Evolutionary conservation across 73 alveolate species (phyloP), one percentile per base, ranked within the genome.

Genomic region (Symbiodinium pilosum): DNA sequence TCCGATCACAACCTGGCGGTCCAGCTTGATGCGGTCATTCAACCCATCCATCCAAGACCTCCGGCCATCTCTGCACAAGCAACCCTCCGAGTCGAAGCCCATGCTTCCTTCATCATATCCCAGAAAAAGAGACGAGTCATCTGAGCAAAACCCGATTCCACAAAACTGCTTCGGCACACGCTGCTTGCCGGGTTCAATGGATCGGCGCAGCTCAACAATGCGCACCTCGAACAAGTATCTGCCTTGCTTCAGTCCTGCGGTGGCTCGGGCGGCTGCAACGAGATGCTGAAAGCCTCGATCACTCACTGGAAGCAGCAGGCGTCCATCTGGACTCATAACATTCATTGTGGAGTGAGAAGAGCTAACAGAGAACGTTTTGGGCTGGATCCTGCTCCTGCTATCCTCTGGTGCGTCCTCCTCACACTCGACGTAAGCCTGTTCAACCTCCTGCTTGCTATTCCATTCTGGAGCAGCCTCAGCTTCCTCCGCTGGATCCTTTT

Each of bases 71-170:
- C 30, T 38, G 87, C 73, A 40, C 39, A 59, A 42, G 51, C 95
- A 89, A 36, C 95, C 95, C 36, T 89, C 95, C 38, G 87, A 59
- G 47, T 89, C 95, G 56, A 89, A 89, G 86, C 95, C 95, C 42
- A 89, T 77, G 71, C 77, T 38, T 28, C 44, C 51, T 34, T 68
- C 87, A 59, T 81, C 95, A 34, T 87, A 84, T n/a, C 95, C 95
- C 95, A 89, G 51, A 44, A 89, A 89, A 20, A 89, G 71, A 8
- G 86, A 34, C 38, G 87, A 39, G 24, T 32, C 86, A 34, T 42
- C 52, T 32, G 87, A n/a, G 47, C 87, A 59, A 56, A 89, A 89
- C 39, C 95, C 95, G 11, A 89, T 24, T n/a, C 85, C 85, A 43
- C 85, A 73, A 18, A 73, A 36, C 28, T n/a, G 44, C 85, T 18